phyloP scores from a whole-genome alignment of 1,284 basidiomycete genomes.

The Hemileia vastatrix region DNA sequence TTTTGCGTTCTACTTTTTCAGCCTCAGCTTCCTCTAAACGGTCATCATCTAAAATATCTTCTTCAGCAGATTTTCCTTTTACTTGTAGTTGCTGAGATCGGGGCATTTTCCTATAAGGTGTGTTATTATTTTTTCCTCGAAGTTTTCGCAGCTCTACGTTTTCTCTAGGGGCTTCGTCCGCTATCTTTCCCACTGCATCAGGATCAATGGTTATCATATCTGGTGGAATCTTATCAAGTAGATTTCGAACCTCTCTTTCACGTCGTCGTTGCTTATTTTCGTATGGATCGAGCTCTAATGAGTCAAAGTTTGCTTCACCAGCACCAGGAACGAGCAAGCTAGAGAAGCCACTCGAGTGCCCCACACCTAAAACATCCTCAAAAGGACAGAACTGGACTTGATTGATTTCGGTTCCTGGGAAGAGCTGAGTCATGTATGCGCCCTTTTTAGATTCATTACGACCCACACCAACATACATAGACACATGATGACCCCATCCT shows the following conservation, averaged over 20 bases:
- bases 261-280: slow-evolving; percentile 70
- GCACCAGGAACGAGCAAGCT: slow-evolving; percentile 79
- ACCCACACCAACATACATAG: slow-evolving; percentile 51
- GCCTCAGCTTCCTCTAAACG: slow-evolving; percentile 43
- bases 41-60: slow-evolving; percentile 48
- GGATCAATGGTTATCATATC: slow-evolving; percentile 88
- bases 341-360: slow-evolving; percentile 61
- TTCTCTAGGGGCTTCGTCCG: neutral
- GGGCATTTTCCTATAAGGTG: slow-evolving; percentile 61
- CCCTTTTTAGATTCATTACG: slow-evolving; percentile 46
- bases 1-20: slow-evolving; percentile 40
- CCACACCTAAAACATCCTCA: slow-evolving; percentile 78
- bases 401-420: slow-evolving; percentile 59
- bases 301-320: slow-evolving; percentile 92
- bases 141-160: slow-evolving; percentile 5
- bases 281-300: slow-evolving; percentile 84
- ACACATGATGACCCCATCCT: slow-evolving; percentile 66
- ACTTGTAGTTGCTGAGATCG: slow-evolving; percentile 62
- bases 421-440: slow-evolving; percentile 72
- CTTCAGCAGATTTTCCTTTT: slow-evolving; percentile 63
- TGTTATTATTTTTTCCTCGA: slow-evolving; percentile 35
- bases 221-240: slow-evolving; percentile 91
- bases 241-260: slow-evolving; percentile 79
- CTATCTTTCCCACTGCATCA: slow-evolving; percentile 50
- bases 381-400: slow-evolving; percentile 66